Base-by-base conservation (phyloP, 2,329 filamentous ascomycete genomes). In the Colletotrichum melonis region DNA sequence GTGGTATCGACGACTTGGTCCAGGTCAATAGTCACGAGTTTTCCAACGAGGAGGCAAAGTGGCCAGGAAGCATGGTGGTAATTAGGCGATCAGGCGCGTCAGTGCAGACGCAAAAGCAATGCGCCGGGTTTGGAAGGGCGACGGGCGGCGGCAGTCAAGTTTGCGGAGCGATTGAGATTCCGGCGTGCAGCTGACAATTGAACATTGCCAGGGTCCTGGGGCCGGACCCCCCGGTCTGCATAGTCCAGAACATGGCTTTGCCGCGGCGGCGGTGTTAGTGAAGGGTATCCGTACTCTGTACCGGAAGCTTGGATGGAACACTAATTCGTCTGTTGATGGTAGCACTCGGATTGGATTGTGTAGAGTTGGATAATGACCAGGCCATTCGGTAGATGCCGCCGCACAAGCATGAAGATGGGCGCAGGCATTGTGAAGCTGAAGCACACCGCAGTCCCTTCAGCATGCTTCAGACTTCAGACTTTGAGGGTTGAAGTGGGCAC, bases 351-450 rank as follows among this genome's bases (percentile, higher is more conserved):
- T 12, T 55, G 11, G 30, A 30, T 35, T 57, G 12, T 42, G 65
- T 19, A 28, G 52, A 52, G 24, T 46, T 58, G 35, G 32, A 46
- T 28, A 56, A 64, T 7, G 49, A 59, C 54, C 58, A 22, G 55
- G 54, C 46, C n/a, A 16, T 35, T 72, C 66, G 66, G 70, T 38
- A 59, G 70, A 60, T 72, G 70, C 66, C 42, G 66, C 32, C 42
- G 59, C 42, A 16, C 32, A 71, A 49, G 55, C 63, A 55, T 62
- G 35, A 57, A 59, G 46, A 59, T 63, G 32, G 60, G 56, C 46
- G 56, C 66, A 73, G 54, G 70, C 59, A 69, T 73, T 46, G 55
- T 26, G 55, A 73, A 65, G 16, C 60, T 54, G 70, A 69, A 65
- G 70, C 70, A 73, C 49, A 26, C 60, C 54, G 59, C 19, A 56